These are phyloP conservation scores for Colletotrichum sp. DNA, from an alignment of 2,329 filamentous ascomycete species.

Conservation along the genomic window DNA sequence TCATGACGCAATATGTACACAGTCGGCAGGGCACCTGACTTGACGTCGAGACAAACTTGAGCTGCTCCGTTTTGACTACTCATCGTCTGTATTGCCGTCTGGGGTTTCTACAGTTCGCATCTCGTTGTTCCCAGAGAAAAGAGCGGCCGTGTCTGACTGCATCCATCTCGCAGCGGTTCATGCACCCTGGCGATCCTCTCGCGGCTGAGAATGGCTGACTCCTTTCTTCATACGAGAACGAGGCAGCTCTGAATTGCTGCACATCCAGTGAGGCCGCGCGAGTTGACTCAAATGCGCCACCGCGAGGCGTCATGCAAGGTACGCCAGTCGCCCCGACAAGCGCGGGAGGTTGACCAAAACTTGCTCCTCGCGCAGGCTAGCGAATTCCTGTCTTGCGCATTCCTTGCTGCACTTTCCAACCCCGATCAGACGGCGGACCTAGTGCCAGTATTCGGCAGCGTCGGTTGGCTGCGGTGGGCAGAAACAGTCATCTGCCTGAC, in stretches of 20 bases:
- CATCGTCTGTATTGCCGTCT: not conserved
- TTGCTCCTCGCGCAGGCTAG: constrained; percentile 2
- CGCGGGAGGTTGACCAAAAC: constrained; percentile 8
- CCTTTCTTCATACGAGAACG: not conserved
- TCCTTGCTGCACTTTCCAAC: constrained; percentile 2
- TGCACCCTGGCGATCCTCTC: constrained; percentile 10
- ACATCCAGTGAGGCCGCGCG: not conserved
- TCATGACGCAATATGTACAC: constrained; percentile 16
- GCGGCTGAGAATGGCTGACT: not conserved
- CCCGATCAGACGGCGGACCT: not conserved
- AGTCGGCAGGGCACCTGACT: constrained; percentile 6
- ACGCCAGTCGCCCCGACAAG: constrained; percentile 9
- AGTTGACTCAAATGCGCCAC: constrained; percentile 21
- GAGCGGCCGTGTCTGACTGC: not conserved
- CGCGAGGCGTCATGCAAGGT: constrained; percentile 27
- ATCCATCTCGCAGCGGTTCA: constrained; percentile 14
- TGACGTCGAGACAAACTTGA: not conserved
- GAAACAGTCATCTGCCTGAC: constrained; percentile 16
- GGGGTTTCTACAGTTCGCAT: not conserved
- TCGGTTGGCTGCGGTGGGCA: constrained; percentile 16
- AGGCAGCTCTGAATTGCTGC: not conserved
- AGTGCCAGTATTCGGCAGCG: not conserved
- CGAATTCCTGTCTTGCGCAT: constrained; percentile 1
- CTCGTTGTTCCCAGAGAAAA: not conserved
- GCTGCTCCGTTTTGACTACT: not conserved